Evolutionary conservation across 192 early-diverging fungal genomes (phyloP).

Genomic region (Chytriomyces confervae): DNA sequence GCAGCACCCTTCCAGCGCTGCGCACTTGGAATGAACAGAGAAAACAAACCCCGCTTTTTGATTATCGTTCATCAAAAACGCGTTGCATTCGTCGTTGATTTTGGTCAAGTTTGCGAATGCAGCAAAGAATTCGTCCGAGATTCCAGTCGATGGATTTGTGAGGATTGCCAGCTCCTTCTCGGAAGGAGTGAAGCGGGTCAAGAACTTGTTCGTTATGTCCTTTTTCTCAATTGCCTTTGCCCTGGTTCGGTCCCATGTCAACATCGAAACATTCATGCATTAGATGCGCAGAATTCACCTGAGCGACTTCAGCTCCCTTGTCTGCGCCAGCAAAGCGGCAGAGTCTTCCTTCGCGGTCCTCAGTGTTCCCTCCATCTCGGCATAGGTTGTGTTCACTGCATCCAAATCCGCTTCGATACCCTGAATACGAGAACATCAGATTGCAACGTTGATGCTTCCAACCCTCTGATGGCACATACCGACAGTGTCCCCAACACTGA

Average conservation of each 20-base stretch:
- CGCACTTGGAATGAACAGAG: background rate
- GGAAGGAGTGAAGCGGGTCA: constrained; percentile 73
- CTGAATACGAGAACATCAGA: background rate
- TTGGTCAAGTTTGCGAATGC: constrained; percentile 70
- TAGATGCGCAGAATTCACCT: constrained; percentile 49
- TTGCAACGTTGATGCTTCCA: background rate
- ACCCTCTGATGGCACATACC: background rate
- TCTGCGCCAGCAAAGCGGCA: constrained; percentile 67
- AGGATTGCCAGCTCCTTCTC: constrained; percentile 69
- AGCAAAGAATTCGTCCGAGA: constrained; percentile 73
- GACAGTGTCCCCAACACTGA: constrained; percentile 51
- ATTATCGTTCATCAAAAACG: constrained; percentile 73
- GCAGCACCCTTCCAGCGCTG: background rate
- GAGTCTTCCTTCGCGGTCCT: constrained; percentile 63
- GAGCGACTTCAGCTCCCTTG: constrained; percentile 63
- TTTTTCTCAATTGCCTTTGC: constrained; percentile 61
- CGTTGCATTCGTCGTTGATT: constrained; percentile 76
- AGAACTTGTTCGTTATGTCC: constrained; percentile 67
- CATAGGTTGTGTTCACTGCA: constrained; percentile 61
- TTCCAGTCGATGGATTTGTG: constrained; percentile 53
- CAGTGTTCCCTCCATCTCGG: constrained; percentile 66
- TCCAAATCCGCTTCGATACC: constrained; percentile 65
- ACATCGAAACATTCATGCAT: background rate
- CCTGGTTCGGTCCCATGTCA: constrained; percentile 29
- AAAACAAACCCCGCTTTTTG: constrained; percentile 72